These are phyloP conservation scores for Penicillium taxi DNA, from an alignment of 495 filamentous ascomycete genomes.

Conservation along the genomic window DNA sequence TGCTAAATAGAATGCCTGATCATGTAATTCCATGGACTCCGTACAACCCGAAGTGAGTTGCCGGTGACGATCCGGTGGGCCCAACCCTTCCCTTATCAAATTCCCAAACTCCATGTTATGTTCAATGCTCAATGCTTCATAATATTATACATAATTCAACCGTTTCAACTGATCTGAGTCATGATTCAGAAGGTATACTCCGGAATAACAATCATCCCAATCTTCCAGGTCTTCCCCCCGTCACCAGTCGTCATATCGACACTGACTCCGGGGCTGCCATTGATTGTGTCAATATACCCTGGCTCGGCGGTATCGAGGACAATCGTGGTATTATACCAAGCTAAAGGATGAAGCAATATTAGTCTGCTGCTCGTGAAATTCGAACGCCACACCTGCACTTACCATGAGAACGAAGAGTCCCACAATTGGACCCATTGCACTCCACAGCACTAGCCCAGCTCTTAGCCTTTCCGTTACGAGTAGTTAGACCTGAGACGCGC, in stretches of 20 bases:
- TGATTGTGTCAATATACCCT: slow-evolving; percentile 30
- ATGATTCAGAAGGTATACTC: slow-evolving; percentile 23
- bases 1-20: slow-evolving; percentile 1
- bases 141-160: no score
- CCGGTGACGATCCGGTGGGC: no score
- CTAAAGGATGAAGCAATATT: slow-evolving; percentile 8
- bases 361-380: neutral
- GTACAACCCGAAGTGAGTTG: slow-evolving; percentile 14
- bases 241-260: slow-evolving; percentile 31
- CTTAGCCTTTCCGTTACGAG: slow-evolving; percentile 24
- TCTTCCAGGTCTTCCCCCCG: slow-evolving; percentile 35
- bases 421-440: slow-evolving; percentile 31
- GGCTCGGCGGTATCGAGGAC: slow-evolving; percentile 30
- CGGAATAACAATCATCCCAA: slow-evolving; percentile 26
- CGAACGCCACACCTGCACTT: slow-evolving; percentile 7
- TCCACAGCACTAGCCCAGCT: slow-evolving; percentile 38
- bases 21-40: slow-evolving; percentile 1
- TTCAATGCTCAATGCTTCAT: no score
- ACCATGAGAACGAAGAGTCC: slow-evolving; percentile 32
- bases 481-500: slow-evolving; percentile 33
- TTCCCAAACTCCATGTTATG: no score
- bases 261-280: slow-evolving; percentile 22
- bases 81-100: no score
- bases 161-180: no score
- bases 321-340: slow-evolving; percentile 31